Evolutionary conservation across 2,329 filamentous ascomycete species (phyloP), one percentile per base, ranked within the genome.

Genomic region (Microsporum audouinii): DNA sequence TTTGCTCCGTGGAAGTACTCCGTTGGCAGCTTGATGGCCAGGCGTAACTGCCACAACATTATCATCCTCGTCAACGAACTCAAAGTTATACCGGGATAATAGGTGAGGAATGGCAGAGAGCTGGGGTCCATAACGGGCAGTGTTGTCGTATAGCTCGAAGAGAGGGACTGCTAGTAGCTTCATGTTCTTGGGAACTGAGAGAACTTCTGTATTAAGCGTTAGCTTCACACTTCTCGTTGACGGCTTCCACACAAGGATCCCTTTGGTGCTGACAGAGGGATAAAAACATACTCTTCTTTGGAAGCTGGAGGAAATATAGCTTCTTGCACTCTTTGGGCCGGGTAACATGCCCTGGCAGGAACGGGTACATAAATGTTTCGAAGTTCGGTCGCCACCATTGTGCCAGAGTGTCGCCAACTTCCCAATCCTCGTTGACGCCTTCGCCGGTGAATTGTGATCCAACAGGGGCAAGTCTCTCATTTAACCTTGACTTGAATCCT

Each of bases 321-420:
- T 99, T 99, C 81, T 99, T 99, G 79, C 92, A 96, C 79, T 99
- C 94, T 79, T 99, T 99, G 5, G 94, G 94, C 59, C 94, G 82
- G 17, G 92, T 96, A 64, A 96, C 90, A 77, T 99, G 94, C 17
- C 91, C 90, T 5, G 94, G 94, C 61, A 97, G 87, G 75, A 96
- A 99, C 0, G 94, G 94, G 73, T 99, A 99, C 91, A 99, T 96
- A 80, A 97, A 97, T 1, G 94, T 97, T 80, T 99, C 94, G 73
- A 97, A 96, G 79, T 97, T 99, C 60, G 94, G 94, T 62, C 94
- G 83, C 91, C 92, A 99, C 94, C 94, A 99, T 77, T 96, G 91
- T 60, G 94, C 92, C 61, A 99, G 81, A 57, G 91, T 96, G 73
- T 97, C 94, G 68, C 89, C 90, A 67, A 99, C 85, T 73, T 95